Base-by-base conservation (phyloP, 225 moss, liverwort and hornwort species). In the Neckera pumila region DNA sequence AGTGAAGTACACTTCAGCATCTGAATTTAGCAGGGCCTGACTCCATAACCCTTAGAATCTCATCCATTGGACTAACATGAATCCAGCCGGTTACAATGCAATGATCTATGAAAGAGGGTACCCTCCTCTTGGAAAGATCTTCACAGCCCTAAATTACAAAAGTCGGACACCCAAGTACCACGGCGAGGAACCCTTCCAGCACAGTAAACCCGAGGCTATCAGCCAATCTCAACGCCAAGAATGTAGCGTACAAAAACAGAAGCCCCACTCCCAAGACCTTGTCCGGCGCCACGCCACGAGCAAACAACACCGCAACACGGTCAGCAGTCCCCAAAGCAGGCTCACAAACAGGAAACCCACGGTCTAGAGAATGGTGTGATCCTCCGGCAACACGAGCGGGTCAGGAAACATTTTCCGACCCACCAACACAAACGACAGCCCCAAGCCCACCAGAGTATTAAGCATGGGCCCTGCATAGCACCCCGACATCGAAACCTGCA, bases 381-480 rank as follows among this genome's bases (percentile, higher is more conserved):
- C 98, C 51, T 95, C 91, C 9, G 95, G 97, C 21, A 99, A 85
- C 17, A 81, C 79, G 57, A 95, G 97, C 38, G 94, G 86, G 7
- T 87, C 84, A 8, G 98, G 98, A 14, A 93, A 96, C 43, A 88
- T 82, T 65, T 96, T 97, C 97, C 97, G 96, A 87, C 95, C 95
- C 40, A 94, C 96, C 47, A 99, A 92, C 23, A 96, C 95, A 13
- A 99, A 91, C 10, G 97, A 99, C 45, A 97, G 80, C 21, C 98
- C 47, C 98, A 99, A 86, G 16, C 97, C 98, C 15, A 99, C 92
- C 60, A 99, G 89, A 38, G 95, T 96, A 61, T 99, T 99, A 84
- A 99, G 97, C 96, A 99, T 96, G 6, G 98, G 97, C 56, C 98
- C 98, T 0, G 98, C 98, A 64, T 97, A 99, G 90, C 97, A 99